Base-by-base conservation (phyloP, 768 basidiomycete genomes). In the Lepiota brunneoincarnata region DNA sequence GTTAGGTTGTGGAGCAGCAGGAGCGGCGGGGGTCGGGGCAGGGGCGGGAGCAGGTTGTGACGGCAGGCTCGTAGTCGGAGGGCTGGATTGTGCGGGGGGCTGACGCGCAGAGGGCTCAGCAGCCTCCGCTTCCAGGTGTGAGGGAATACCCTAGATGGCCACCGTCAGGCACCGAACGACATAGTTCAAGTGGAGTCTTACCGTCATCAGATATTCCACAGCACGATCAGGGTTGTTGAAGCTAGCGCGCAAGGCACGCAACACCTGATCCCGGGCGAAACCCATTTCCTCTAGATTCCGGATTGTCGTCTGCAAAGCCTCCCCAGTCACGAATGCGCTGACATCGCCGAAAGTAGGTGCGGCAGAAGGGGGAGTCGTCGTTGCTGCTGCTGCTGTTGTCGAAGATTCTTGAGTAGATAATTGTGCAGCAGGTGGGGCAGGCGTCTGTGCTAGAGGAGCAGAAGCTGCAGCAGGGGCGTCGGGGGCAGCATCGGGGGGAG, bases 211-310 rank as follows among this genome's bases (percentile, higher is more conserved):
- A 70, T 99, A 99, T 69, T 99, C 97, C n/a, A 93, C 96, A 6
- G 97, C 97, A 26, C 97, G 82, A 62, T 98, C 94, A 6, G 97
- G 91, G 71, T 99, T 98, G 71, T 99, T 99, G 74, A 81, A 99
- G 65, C 91, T 94, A 23, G 95, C 97, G 55, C 93, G 79, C 67
- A 99, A 67, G 3, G 95, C 94, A 14, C 86, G 81, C 63, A 85
- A 69, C 38, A 98, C 92, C 63, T 92, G 83, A 3, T 94, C 93
- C 36, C 86, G 79, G 56, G 82, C 79, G 62, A 95, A 98, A 6
- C 97, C 97, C 97, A 99, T 98, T 61, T 93, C 91, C 36, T 85
- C 72, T 82, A 99, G 93, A 65, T 88, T 88, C 45, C 74, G 70
- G 61, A 98, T 86, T 5, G 93, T 84, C 5, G 77, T 67, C 66